Evolutionary conservation across 2,329 filamentous ascomycete genomes (phyloP).

Genomic region (Gyromitra esculenta): DNA sequence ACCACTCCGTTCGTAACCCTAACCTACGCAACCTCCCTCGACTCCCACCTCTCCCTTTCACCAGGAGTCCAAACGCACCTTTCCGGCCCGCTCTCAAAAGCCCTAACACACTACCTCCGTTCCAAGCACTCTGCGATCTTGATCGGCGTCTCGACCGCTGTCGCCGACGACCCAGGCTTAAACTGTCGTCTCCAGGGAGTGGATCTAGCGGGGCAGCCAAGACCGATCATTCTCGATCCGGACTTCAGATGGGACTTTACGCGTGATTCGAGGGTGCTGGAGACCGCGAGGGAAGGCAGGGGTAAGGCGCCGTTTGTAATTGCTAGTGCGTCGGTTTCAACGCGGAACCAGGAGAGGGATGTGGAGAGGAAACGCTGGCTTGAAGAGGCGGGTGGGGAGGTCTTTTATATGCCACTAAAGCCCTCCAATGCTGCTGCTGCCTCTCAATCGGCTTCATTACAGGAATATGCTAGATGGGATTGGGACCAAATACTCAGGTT

Average conservation of each 20-base stretch:
- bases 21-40: slow-evolving; percentile 90
- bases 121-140: slow-evolving; percentile 84
- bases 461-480: slow-evolving; percentile 54
- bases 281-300: slow-evolving; percentile 70
- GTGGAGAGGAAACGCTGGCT: slow-evolving; percentile 60
- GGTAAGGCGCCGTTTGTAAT: slow-evolving; percentile 81
- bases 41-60: slow-evolving; percentile 78
- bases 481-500: slow-evolving; percentile 68
- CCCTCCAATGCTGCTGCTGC: neutral
- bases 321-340: slow-evolving; percentile 1
- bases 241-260: slow-evolving; percentile 75
- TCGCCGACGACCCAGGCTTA: slow-evolving; percentile 84
- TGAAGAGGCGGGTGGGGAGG: slow-evolving; percentile 66
- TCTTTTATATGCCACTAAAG: slow-evolving; percentile 61
- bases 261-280: slow-evolving; percentile 70
- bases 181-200: slow-evolving; percentile 71
- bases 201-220: slow-evolving; percentile 71
- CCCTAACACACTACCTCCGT: slow-evolving; percentile 92
- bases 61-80: slow-evolving; percentile 83
- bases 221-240: slow-evolving; percentile 85
- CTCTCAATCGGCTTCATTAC: neutral
- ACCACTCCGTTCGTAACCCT: slow-evolving; percentile 72
- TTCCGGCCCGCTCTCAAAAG: slow-evolving; percentile 83
- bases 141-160: slow-evolving; percentile 82
- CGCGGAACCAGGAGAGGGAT: neutral